Conservation (phyloP, 225 moss, liverwort and hornwort genomes). For the Physcomitrium patens region DNA sequence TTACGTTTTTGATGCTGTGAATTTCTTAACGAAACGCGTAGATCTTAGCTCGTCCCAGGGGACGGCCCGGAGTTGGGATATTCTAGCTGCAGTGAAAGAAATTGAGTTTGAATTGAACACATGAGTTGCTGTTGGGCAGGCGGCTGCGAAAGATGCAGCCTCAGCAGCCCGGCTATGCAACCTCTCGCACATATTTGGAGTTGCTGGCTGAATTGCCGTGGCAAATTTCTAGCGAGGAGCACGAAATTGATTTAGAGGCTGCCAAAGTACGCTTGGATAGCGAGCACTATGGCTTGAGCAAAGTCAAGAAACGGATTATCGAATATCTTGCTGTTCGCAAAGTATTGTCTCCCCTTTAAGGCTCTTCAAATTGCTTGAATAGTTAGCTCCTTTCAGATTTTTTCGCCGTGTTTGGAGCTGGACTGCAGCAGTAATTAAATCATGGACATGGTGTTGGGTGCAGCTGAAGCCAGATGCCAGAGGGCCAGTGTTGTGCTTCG, state of each 20-base stretch:
- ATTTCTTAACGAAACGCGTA: no score
- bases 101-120: background rate
- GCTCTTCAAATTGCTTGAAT: background rate
- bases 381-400: no score
- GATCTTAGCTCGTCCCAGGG: no score
- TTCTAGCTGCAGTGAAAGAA: background rate
- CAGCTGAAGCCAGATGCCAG: slow-evolving; percentile 69
- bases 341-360: slow-evolving; percentile 27
- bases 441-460: slow-evolving; percentile 9
- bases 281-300: slow-evolving; percentile 66
- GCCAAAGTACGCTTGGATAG: slow-evolving; percentile 66
- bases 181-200: slow-evolving; percentile 62
- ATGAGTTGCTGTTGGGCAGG: slow-evolving; percentile 31
- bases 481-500: slow-evolving; percentile 67
- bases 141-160: slow-evolving; percentile 73
- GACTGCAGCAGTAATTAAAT: slow-evolving; percentile 1
- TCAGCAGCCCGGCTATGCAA: slow-evolving; percentile 67
- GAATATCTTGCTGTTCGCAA: slow-evolving; percentile 71
- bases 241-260: slow-evolving; percentile 49
- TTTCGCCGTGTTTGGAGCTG: background rate
- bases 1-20: background rate
- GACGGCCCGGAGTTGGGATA: background rate
- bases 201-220: slow-evolving; percentile 63
- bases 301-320: slow-evolving; percentile 67
- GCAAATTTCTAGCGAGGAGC: slow-evolving; percentile 62